Conservation (phyloP, 1,284 basidiomycete species). For the Boletellus deceptivus region DNA sequence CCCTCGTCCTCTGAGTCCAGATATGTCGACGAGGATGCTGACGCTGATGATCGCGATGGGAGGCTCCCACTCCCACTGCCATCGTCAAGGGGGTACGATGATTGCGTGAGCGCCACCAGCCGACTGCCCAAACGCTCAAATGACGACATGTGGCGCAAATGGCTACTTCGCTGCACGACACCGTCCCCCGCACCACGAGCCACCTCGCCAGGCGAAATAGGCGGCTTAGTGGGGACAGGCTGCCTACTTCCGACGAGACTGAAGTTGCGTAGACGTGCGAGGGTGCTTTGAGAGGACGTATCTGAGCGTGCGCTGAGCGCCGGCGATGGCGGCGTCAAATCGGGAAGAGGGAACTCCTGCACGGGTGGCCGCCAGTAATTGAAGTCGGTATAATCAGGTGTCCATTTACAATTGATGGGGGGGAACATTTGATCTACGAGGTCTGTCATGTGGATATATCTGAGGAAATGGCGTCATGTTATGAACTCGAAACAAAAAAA, state of each 20-base stretch:
- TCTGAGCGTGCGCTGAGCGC: slow-evolving; percentile 91
- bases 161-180: slow-evolving; percentile 32
- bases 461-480: slow-evolving; percentile 22
- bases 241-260: slow-evolving; percentile 62
- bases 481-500: background rate
- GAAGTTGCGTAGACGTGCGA: slow-evolving; percentile 82
- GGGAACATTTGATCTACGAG: slow-evolving; percentile 99
- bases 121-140: slow-evolving; percentile 64
- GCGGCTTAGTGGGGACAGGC: slow-evolving; percentile 32
- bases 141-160: slow-evolving; percentile 67
- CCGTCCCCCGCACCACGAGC: slow-evolving; percentile 19
- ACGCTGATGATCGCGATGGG: slow-evolving; percentile 44
- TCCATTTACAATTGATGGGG: slow-evolving; percentile 85
- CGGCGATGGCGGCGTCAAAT: slow-evolving; percentile 88
- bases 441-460: slow-evolving; percentile 97
- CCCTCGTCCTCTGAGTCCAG: slow-evolving; percentile 58
- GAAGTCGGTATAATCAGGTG: slow-evolving; percentile 93
- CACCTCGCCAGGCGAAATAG: slow-evolving; percentile 31
- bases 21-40: slow-evolving; percentile 44
- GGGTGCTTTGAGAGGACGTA: slow-evolving; percentile 65
- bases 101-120: slow-evolving; percentile 45
- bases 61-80: slow-evolving; percentile 46
- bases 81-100: slow-evolving; percentile 32
- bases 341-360: slow-evolving; percentile 79
- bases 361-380: slow-evolving; percentile 92